Percentiles rank a stretch among this genome's conserved stretches.
These are phyloP conservation scores for Hortaea sp. DNA, from an alignment of 2,329 filamentous ascomycete species.

Conservation along the genomic window DNA sequence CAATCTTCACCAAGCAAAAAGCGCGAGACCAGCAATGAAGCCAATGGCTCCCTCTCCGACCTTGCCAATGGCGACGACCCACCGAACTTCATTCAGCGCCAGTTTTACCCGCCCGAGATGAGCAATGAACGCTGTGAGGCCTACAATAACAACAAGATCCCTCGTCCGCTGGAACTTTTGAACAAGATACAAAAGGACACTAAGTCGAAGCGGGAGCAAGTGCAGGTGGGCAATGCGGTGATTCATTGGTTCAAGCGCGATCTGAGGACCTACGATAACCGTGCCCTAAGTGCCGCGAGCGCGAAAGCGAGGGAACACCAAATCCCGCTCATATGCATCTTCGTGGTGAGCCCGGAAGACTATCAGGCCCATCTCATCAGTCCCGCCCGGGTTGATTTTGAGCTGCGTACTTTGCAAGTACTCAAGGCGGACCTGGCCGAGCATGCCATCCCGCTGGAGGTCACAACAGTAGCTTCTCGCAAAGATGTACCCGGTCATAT, in stretches of 20 bases:
- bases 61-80: constrained; percentile 26
- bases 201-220: constrained; percentile 38
- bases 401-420: constrained; percentile 58
- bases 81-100: constrained; percentile 35
- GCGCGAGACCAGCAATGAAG: constrained; percentile 3
- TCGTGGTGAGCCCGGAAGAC: constrained; percentile 73
- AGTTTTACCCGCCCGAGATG: constrained; percentile 82
- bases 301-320: constrained; percentile 55
- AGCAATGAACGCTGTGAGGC: constrained; percentile 64
- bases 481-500: constrained; percentile 52
- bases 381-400: constrained; percentile 68
- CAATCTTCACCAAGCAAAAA: constrained; percentile 18
- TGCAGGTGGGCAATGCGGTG: constrained; percentile 51
- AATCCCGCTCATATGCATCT: constrained; percentile 65
- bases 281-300: constrained; percentile 55
- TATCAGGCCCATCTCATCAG: constrained; percentile 70
- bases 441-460: constrained; percentile 66
- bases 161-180: constrained; percentile 63
- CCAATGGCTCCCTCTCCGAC: constrained; percentile 12
- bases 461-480: constrained; percentile 61
- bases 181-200: constrained; percentile 54
- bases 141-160: constrained; percentile 60
- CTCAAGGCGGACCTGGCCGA: constrained; percentile 57
- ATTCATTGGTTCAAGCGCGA: constrained; percentile 91
- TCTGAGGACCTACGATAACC: constrained; percentile 64